Conservation (phyloP, 805 yeast genomes). For the Saccharomycopsis oosterbeekiorum region DNA sequence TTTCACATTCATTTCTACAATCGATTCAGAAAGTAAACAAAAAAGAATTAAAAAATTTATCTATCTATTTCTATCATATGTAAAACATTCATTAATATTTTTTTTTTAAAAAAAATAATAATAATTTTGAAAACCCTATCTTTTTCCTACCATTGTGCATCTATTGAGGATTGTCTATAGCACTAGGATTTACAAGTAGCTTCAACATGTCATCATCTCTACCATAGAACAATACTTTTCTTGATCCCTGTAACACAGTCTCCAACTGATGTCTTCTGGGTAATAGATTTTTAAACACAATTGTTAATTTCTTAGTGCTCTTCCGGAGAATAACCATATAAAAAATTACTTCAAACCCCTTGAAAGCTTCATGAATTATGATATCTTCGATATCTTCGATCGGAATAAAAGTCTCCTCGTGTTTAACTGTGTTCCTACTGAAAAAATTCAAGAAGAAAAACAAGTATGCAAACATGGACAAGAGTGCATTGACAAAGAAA, state of each 20-base stretch:
- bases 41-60: no score
- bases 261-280: slow-evolving; percentile 34
- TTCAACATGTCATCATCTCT: slow-evolving; percentile 13
- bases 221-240: slow-evolving; percentile 27
- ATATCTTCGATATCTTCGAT: slow-evolving; percentile 36
- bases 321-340: slow-evolving; percentile 22
- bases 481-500: background rate
- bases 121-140: background rate
- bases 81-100: no score
- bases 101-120: no score
- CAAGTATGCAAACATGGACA: slow-evolving; percentile 20
- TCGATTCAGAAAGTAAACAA: no score
- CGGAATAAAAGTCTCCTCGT: slow-evolving; percentile 31
- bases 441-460: slow-evolving; percentile 1
- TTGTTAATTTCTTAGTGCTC: slow-evolving; percentile 20
- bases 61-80: no score
- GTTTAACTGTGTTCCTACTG: background rate
- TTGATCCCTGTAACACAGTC: slow-evolving; percentile 31
- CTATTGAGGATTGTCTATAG: background rate
- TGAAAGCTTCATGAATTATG: slow-evolving; percentile 43
- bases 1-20: no score
- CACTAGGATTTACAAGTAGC: slow-evolving; percentile 4
- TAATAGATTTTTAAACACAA: slow-evolving; percentile 34
- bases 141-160: background rate
- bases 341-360: slow-evolving; percentile 39